Evolutionary conservation across 257 asterid species (phyloP).

Genomic region (Rauvolfia tetraphylla): DNA sequence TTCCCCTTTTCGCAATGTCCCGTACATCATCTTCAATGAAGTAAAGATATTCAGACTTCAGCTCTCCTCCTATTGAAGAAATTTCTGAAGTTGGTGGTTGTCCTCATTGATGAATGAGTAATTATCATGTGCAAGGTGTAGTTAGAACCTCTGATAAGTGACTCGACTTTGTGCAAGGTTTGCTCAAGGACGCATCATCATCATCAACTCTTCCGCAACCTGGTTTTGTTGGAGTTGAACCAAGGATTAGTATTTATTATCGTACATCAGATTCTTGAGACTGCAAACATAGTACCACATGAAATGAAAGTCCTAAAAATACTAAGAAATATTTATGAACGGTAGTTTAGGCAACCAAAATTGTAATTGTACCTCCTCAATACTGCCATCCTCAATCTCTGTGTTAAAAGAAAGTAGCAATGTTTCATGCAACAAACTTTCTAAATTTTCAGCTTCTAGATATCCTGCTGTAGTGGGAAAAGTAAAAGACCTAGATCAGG

Average conservation of each 20-base stretch:
- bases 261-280: too few relatives aligned
- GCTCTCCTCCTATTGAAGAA: too few relatives aligned
- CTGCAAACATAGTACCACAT: background rate
- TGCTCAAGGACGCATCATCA: conserved; percentile 33
- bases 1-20: too few relatives aligned
- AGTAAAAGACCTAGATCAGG: background rate
- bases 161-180: conserved; percentile 10
- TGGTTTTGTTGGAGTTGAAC: background rate
- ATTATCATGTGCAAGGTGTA: too few relatives aligned
- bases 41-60: too few relatives aligned
- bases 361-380: conserved; percentile 36
- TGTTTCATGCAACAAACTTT: conserved; percentile 44
- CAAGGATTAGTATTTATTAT: background rate
- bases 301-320: background rate
- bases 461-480: conserved; percentile 11
- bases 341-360: background rate
- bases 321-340: background rate
- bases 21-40: too few relatives aligned
- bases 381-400: conserved; percentile 60
- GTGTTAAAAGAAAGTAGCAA: conserved; percentile 53
- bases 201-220: conserved; percentile 47
- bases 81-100: too few relatives aligned
- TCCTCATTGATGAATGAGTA: too few relatives aligned
- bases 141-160: background rate
- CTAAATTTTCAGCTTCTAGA: conserved; percentile 33